phyloP scores from a whole-genome alignment of 1,284 basidiomycete genomes.

The Ceratobasidium sp. region DNA sequence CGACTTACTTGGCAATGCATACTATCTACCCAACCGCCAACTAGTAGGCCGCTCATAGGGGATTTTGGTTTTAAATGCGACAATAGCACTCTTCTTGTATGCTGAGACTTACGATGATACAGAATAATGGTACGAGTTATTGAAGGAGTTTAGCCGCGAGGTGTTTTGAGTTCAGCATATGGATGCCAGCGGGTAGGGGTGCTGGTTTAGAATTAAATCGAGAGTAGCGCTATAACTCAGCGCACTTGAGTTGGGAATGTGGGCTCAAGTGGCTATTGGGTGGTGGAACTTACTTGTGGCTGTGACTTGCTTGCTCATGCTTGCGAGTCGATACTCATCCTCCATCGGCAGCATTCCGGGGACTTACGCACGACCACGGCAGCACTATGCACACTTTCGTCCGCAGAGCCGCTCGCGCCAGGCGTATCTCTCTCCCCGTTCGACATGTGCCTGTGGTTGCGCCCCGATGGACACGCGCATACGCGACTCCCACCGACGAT shows the following conservation, averaged over 20 bases:
- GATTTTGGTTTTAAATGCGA: neutral
- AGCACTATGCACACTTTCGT: slow-evolving; percentile 35
- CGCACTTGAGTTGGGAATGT: no score
- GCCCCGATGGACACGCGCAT: slow-evolving; percentile 26
- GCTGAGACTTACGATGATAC: neutral
- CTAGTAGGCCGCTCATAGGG: neutral
- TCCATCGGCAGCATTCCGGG: slow-evolving; percentile 21
- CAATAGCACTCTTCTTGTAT: neutral
- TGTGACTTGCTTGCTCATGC: slow-evolving; percentile 3
- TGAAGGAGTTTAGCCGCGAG: neutral
- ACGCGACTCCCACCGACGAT: slow-evolving; percentile 43
- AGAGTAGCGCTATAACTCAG: no score
- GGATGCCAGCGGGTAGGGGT: no score
- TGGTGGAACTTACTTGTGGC: neutral
- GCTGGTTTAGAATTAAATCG: no score
- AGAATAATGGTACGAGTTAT: neutral
- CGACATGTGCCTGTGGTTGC: slow-evolving; percentile 5
- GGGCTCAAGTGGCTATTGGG: neutral
- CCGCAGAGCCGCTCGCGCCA: slow-evolving; percentile 19
- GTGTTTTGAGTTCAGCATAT: no score
- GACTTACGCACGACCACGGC: slow-evolving; percentile 3
- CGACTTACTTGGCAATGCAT: slow-evolving; percentile 23
- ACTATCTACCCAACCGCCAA: slow-evolving; percentile 23
- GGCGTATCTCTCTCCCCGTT: neutral
- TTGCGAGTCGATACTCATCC: slow-evolving; percentile 19